Evolutionary conservation across 1,139 yeast genomes (phyloP), one percentile per base, ranked within the genome.

Genomic region (Meyerozyma guilliermondii): DNA sequence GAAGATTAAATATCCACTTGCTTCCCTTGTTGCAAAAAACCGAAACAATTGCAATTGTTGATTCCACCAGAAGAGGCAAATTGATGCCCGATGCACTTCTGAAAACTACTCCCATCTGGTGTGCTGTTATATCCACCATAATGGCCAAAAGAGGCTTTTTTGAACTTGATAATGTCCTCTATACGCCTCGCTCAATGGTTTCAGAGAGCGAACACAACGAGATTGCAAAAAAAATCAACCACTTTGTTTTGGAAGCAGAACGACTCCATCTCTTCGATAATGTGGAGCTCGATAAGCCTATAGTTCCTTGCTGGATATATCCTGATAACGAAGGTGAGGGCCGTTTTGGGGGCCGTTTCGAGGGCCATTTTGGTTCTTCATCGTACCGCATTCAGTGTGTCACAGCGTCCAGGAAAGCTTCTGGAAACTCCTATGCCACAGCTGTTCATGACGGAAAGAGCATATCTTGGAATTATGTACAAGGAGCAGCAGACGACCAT

Each of bases 401-500:
- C 36, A 83, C 91, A 1, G 85, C 87, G 0, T 85, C 95, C 30
- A 65, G 70, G 45, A 71, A 66, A 55, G 76, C 72, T 43, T 84
- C 85, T 11, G 60, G 66, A 4, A 72, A 68, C 41, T 61, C 64
- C 39, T 53, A 70, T 37, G 52, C 60, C 37, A 81, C 76, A 1
- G 80, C 65, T 48, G 64, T 72, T 0, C 39, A 34, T 20, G 38
- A 36, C 17, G 39, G 42, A 37, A 14, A 35, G 37, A 18, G 48
- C 11, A 48, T 50, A 6, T 41, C 57, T 2, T 65, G 68, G 62
- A 55, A 59, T 24, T 89, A 89, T 56, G 83, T 88, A 2, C 96
- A 87, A 60, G 96, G 96, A 1, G 89, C 96, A 0, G 96, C 94
- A 0, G 97, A 89, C 60, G 96, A 89, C 54, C 96, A 89, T 57